phyloP scores from a whole-genome alignment of 306 rosid genomes.

The Oemleria cerasiformis region DNA sequence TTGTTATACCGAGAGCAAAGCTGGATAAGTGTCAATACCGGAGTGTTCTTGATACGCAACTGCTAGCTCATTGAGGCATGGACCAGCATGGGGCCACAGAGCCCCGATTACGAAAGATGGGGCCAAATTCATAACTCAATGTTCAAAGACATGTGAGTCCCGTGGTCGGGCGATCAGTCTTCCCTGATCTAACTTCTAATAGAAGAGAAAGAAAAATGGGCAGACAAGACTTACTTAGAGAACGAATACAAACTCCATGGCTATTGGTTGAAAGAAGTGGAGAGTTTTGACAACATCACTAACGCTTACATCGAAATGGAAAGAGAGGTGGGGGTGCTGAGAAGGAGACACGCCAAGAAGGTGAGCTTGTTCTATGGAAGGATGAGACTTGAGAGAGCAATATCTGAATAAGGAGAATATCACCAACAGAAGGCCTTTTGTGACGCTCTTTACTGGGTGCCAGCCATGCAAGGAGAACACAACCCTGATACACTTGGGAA shows the following conservation, averaged over 20 bases:
- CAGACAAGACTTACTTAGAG: constrained; percentile 61
- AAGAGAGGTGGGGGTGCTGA: constrained; percentile 17
- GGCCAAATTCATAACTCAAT: constrained; percentile 36
- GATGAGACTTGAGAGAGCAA: constrained; percentile 42
- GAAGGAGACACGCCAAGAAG: constrained; percentile 74
- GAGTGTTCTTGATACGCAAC: constrained; percentile 76
- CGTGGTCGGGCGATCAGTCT: constrained; percentile 82
- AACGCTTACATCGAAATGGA: constrained; percentile 40
- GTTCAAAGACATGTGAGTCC: constrained; percentile 62
- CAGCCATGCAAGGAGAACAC: constrained; percentile 79
- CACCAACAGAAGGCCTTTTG: constrained; percentile 64
- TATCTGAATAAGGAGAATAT: constrained; percentile 31
- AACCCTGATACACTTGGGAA: constrained; percentile 45
- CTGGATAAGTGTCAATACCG: constrained; percentile 84
- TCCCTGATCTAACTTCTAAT: constrained; percentile 61
- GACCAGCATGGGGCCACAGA: constrained; percentile 90
- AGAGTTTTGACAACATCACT: constrained; percentile 34
- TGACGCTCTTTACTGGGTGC: constrained; percentile 81
- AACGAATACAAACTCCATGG: constrained; percentile 58
- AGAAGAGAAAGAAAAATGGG: constrained; percentile 52
- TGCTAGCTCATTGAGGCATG: constrained; percentile 69
- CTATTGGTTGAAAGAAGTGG: constrained; percentile 61
- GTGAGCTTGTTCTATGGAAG: constrained; percentile 54
- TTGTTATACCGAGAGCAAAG: constrained; percentile 45
- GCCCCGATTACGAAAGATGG: constrained; percentile 54